These are phyloP conservation scores for Coffea eugenioides DNA, from an alignment of 257 asterid species.

Conservation along the genomic window DNA sequence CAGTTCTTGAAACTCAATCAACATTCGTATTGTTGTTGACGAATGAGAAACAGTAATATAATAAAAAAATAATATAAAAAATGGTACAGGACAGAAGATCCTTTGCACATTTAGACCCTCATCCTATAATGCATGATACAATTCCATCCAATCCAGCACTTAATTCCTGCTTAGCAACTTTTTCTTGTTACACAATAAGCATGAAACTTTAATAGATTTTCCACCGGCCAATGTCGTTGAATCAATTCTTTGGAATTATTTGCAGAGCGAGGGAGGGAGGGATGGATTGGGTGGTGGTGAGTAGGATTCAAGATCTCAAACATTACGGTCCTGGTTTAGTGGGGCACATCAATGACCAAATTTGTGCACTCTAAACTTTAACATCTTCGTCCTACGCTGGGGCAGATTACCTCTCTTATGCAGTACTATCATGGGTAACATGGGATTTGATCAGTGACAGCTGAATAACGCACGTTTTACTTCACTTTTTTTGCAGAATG, in stretches of 20 bases:
- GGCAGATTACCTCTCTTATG: constrained; percentile 2
- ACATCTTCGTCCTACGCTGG: constrained; percentile 30
- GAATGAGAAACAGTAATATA: too few species aligned
- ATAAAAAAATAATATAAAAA: too few species aligned
- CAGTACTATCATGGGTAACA: constrained; percentile 15
- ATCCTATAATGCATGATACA: not conserved
- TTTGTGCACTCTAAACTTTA: constrained; percentile 18
- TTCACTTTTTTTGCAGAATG: not conserved
- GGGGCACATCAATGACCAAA: constrained; percentile 31
- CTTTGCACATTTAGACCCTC: not conserved
- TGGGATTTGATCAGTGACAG: constrained; percentile 3
- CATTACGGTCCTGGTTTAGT: constrained; percentile 19
- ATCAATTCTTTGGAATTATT: not conserved
- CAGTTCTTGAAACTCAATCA: not conserved
- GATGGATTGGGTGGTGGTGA: not conserved
- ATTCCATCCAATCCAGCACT: not conserved
- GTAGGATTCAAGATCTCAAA: constrained; percentile 6
- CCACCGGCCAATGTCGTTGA: not conserved
- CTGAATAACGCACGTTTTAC: constrained; percentile 20
- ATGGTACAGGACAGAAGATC: too few species aligned
- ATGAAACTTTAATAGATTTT: too few species aligned
- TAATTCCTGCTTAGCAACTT: not conserved
- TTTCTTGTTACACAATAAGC: too few species aligned
- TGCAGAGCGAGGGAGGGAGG: too few species aligned
- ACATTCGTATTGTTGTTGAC: too few species aligned